These are phyloP conservation scores for Capsella bursapastoris DNA, from an alignment of 345 rosid species.

Conservation along the genomic window DNA sequence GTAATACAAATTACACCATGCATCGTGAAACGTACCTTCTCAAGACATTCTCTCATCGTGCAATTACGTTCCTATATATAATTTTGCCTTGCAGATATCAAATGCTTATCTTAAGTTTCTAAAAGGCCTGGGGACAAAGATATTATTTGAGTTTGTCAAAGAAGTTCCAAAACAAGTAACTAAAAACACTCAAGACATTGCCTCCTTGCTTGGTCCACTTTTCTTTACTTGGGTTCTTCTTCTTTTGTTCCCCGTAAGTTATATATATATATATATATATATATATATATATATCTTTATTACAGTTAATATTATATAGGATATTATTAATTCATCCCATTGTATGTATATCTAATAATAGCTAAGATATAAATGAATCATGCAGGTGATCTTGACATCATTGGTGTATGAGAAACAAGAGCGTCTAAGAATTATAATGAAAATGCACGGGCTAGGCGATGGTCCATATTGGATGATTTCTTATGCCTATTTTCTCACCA, in stretches of 20 bases:
- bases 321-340: slow-evolving; percentile 5
- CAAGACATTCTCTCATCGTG: background rate
- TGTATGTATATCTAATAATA: background rate
- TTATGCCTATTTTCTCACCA: slow-evolving; percentile 74
- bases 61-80: background rate
- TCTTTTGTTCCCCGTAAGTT: slow-evolving; percentile 90
- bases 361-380: slow-evolving; percentile 24
- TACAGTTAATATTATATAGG: background rate
- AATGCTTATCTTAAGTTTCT: slow-evolving; percentile 42
- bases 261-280: too few relatives aligned
- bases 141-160: slow-evolving; percentile 46
- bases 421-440: slow-evolving; percentile 91
- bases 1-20: slow-evolving; percentile 2
- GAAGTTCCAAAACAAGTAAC: slow-evolving; percentile 34
- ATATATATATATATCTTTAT: too few relatives aligned
- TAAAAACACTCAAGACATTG: background rate
- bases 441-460: slow-evolving; percentile 97
- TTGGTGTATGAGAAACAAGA: slow-evolving; percentile 88
- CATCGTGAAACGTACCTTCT: background rate
- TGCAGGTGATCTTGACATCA: slow-evolving; percentile 80
- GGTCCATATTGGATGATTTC: slow-evolving; percentile 95
- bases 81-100: slow-evolving; percentile 52
- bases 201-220: slow-evolving; percentile 65
- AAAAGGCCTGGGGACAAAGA: slow-evolving; percentile 41
- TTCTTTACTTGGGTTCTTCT: slow-evolving; percentile 76